Conservation (phyloP, 2,329 filamentous ascomycete genomes). For the Metarhizium anisopliae region DNA sequence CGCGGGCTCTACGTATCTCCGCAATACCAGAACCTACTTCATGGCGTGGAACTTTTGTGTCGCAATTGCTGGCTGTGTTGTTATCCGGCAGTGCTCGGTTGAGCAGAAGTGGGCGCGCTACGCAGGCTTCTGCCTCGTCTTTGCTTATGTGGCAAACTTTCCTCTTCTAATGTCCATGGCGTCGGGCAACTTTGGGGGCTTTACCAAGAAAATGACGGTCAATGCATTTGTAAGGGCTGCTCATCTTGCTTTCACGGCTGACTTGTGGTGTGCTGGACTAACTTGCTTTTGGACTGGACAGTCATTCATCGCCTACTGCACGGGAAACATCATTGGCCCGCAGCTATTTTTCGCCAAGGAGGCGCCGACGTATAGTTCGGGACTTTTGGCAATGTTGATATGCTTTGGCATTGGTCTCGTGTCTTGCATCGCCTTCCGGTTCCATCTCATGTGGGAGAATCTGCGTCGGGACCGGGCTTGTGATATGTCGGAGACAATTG, state of each 20-base stretch:
- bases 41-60: slow-evolving; percentile 14
- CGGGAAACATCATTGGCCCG: slow-evolving; percentile 52
- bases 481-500: background rate
- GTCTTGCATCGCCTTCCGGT: slow-evolving; percentile 33
- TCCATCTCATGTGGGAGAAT: slow-evolving; percentile 43
- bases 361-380: slow-evolving; percentile 50
- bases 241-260: background rate
- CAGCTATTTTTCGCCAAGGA: slow-evolving; percentile 51
- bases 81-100: slow-evolving; percentile 13
- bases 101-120: slow-evolving; percentile 15
- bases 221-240: slow-evolving; percentile 37
- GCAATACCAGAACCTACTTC: slow-evolving; percentile 17
- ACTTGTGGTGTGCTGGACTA: background rate
- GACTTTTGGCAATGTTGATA: slow-evolving; percentile 51
- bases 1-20: slow-evolving; percentile 12
- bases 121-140: slow-evolving; percentile 38
- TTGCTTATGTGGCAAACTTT: slow-evolving; percentile 35
- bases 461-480: slow-evolving; percentile 34
- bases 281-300: background rate
- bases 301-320: slow-evolving; percentile 49
- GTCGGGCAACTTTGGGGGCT: slow-evolving; percentile 49
- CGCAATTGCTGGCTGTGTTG: slow-evolving; percentile 13
- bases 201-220: slow-evolving; percentile 53
- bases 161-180: slow-evolving; percentile 45
- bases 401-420: slow-evolving; percentile 45